Percentiles rank a stretch among this genome's conserved stretches.
phyloP scores from a whole-genome alignment of 257 asterid species.

The Nicotiana noctiflora region DNA sequence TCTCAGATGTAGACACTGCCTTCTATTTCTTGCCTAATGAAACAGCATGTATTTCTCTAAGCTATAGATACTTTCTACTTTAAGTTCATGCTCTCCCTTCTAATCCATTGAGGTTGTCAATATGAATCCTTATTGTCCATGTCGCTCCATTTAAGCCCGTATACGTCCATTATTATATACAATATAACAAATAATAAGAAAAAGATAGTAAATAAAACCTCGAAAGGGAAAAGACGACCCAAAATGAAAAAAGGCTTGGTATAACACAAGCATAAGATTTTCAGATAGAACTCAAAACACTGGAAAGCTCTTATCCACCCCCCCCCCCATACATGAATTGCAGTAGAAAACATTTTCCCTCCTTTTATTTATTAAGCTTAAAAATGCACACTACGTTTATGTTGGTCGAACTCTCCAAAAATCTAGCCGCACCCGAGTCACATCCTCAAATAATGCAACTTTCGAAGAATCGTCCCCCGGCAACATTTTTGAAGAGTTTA shows the following conservation, averaged over 20 bases:
- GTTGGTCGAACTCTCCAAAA: too few species aligned
- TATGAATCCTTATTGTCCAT: too few species aligned
- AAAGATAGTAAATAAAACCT: background rate
- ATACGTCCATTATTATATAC: background rate
- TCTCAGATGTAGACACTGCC: background rate
- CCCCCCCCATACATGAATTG: too few species aligned
- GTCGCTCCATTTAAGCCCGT: background rate
- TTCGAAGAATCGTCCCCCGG: too few species aligned
- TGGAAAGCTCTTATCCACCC: too few species aligned
- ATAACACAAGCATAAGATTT: background rate
- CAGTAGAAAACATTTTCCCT: background rate
- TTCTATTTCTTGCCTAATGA: background rate
- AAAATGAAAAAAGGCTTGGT: background rate
- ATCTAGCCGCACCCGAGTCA: too few species aligned
- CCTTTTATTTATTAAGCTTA: background rate
- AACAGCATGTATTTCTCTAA: background rate
- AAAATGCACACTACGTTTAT: background rate
- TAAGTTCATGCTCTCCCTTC: background rate
- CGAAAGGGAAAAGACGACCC: background rate
- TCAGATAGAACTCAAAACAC: background rate
- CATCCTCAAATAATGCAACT: too few species aligned
- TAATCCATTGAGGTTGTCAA: background rate
- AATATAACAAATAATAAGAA: background rate
- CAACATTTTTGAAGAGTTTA: too few species aligned
- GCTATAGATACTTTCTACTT: slow-evolving; percentile 1